Conservation (phyloP, 2,329 filamentous ascomycete species). For the Xylaria sp. region DNA sequence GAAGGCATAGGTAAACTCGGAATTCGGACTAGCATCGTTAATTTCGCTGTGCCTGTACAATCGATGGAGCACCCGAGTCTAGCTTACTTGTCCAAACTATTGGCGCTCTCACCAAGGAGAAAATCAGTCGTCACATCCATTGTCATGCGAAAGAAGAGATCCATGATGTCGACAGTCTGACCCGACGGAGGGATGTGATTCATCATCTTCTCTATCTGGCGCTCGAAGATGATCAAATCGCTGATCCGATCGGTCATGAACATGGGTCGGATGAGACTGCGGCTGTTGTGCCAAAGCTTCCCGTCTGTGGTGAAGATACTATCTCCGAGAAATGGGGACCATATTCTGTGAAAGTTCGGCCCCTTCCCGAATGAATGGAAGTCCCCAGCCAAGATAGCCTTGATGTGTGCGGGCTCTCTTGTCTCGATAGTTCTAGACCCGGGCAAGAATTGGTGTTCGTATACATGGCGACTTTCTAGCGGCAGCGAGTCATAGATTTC, state of each 20-base stretch:
- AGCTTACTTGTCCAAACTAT: constrained; percentile 57
- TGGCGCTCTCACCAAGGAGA: constrained; percentile 69
- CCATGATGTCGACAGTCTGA: constrained; percentile 67
- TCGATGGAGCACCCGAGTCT: not conserved
- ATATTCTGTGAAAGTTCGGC: constrained; percentile 52
- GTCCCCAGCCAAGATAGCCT: constrained; percentile 64
- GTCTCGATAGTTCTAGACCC: constrained; percentile 49
- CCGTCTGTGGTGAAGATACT: constrained; percentile 66
- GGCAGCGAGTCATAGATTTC: constrained; percentile 26
- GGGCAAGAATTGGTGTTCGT: constrained; percentile 31
- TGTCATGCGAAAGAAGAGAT: constrained; percentile 72
- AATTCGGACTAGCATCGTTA: constrained; percentile 57
- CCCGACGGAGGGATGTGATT: constrained; percentile 64
- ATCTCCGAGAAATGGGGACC: constrained; percentile 61
- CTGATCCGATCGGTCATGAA: constrained; percentile 57
- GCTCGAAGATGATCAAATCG: constrained; percentile 67
- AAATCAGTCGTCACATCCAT: constrained; percentile 75
- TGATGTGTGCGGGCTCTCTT: constrained; percentile 65
- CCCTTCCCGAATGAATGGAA: constrained; percentile 65
- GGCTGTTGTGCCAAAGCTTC: constrained; percentile 61
- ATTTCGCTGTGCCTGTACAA: not conserved
- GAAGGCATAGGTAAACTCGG: constrained; percentile 75
- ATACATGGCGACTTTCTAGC: constrained; percentile 26
- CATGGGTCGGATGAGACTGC: constrained; percentile 58
- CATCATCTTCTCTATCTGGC: constrained; percentile 68